Evolutionary conservation across 768 basidiomycete genomes (phyloP), one percentile per base, ranked within the genome.

Genomic region (Sporobolomyces roseus): DNA sequence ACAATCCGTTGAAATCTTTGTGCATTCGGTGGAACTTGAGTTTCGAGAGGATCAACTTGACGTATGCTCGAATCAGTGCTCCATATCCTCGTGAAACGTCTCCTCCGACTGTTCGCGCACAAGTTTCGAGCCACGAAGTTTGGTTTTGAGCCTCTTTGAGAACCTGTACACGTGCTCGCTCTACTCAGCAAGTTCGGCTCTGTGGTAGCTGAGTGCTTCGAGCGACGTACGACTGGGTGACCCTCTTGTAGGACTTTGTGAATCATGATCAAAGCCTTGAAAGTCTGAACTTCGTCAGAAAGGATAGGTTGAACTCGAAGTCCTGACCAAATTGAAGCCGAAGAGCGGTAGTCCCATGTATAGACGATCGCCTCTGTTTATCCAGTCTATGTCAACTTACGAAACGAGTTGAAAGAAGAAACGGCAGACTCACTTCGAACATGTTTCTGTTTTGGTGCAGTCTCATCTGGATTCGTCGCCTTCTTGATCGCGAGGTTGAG

Each of bases 261-360:
- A 17, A 98, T 93, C 14, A 88, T 91, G 72, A 99, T 98, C 73
- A 99, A 84, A 3, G 90, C 90, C 79, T 99, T 99, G 84, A 98
- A 99, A 0, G 96, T 94, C 80, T 96, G 93, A 0, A 98, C 86
- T 81, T 99, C 96, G 79, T 99, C 96, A 6, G 93, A 86, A 32
- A 99, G 81, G 75, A 99, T 96, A 48, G 96, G 96, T 72, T 97
- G 94, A 3, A 98, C 96, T 35, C 96, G 85, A 10, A 99, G 83
- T 33, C 91, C 92, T 74, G 91, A 92, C 96, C 96, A 99, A 78
- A 98, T 97, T 9, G 93, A 93, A 74, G 91, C 87, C 41, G 93
- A 97, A 25, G 93, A 90, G 76, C 97, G 93, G 77, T 98, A 98
- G 79, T 99, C 96, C 93, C 93, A 97, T 10, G 96, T 98, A 79